Base-by-base conservation (phyloP, 1,284 basidiomycete species). In the Malassezia dermatis region DNA sequence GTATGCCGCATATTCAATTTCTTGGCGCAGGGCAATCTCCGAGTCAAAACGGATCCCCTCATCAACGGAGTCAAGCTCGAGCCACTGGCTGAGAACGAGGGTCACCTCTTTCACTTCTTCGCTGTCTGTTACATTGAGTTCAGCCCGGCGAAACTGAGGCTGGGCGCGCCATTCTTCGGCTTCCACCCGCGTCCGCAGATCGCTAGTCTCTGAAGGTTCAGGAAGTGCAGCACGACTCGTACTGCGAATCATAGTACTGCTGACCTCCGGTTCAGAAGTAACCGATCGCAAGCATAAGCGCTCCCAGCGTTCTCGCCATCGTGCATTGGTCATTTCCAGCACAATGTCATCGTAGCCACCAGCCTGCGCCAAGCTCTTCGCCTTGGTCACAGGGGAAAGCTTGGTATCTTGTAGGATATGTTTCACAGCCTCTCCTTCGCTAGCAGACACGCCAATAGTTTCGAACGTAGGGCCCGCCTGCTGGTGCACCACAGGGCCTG, bases 1-100 rank as follows among this genome's bases (percentile, higher is more conserved):
- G 77, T 98, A 95, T 0, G 89, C 83, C 0, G 91, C 90, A 67
- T 93, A 95, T 1, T 87, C 81, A 12, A 95, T 79, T 76, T 99
- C 93, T 77, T 96, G 90, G 60, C 85, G 84, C 12, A 99, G 80
- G 6, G 93, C 93, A 28, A 94, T 85, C 77, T 95, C 94, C 48
- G 89, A 86, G 71, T 99, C 94, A 66, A 93, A 87, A 42, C 94
- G 83, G 56, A 98, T 86, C 78, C 91, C 91, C 70, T 91, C 88
- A 75, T 95, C 90, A 1, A 81, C 78, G 11, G 89, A 85, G 77
- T 99, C 94, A 37, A 98, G 80, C 75, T 95, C 89, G 11, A 99
- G 80, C 94, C 94, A 99, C 56, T 88, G 86, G 13, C 89, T 89
- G 8, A 86, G 80, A 67, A 94, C 80, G 3, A 81, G 85, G 17